Evolutionary conservation across 2,329 filamentous ascomycete species (phyloP).

Genomic region (Paramyrothecium sp.): DNA sequence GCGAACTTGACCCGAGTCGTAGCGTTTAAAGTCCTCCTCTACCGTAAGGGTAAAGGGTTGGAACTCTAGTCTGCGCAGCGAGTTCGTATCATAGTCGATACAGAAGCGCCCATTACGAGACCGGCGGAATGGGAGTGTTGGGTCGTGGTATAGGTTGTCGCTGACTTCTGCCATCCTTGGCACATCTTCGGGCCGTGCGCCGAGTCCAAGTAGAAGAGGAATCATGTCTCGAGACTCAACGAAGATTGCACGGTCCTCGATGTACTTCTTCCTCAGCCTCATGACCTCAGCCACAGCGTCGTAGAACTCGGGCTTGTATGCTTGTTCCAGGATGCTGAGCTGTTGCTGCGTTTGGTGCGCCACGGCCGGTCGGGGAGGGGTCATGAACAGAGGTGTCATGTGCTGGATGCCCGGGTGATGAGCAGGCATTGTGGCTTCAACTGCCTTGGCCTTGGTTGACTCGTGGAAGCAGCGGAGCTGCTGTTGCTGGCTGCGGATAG

Average conservation of each 20-base stretch:
- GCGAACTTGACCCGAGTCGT: slow-evolving; percentile 25
- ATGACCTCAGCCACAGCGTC: slow-evolving; percentile 21
- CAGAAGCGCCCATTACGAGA: slow-evolving; percentile 21
- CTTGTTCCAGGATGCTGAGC: slow-evolving; percentile 18
- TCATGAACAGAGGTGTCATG: not conserved
- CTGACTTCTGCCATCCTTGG: slow-evolving; percentile 15
- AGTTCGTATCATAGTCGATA: slow-evolving; percentile 20
- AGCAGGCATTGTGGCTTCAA: slow-evolving; percentile 11
- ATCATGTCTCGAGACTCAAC: slow-evolving; percentile 20
- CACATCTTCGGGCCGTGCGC: slow-evolving; percentile 22
- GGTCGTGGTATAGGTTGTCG: slow-evolving; percentile 20
- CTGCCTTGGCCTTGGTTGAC: slow-evolving; percentile 16
- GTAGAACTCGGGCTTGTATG: slow-evolving; percentile 20
- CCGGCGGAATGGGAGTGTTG: slow-evolving; percentile 23
- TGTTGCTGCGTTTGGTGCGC: slow-evolving; percentile 5
- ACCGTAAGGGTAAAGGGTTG: slow-evolving; percentile 24
- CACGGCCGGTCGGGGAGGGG: slow-evolving; percentile 1
- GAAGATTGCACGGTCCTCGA: slow-evolving; percentile 21
- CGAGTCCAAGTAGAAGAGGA: slow-evolving; percentile 18
- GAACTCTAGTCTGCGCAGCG: slow-evolving; percentile 23
- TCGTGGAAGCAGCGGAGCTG: slow-evolving; percentile 9
- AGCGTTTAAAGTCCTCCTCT: slow-evolving; percentile 26
- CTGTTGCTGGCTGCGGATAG: slow-evolving; percentile 13
- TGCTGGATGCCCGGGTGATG: not conserved
- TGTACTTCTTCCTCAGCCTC: slow-evolving; percentile 17